Conservation (phyloP, 176 grass and related monocot genomes). For the Echinochloa phyllopogon region DNA sequence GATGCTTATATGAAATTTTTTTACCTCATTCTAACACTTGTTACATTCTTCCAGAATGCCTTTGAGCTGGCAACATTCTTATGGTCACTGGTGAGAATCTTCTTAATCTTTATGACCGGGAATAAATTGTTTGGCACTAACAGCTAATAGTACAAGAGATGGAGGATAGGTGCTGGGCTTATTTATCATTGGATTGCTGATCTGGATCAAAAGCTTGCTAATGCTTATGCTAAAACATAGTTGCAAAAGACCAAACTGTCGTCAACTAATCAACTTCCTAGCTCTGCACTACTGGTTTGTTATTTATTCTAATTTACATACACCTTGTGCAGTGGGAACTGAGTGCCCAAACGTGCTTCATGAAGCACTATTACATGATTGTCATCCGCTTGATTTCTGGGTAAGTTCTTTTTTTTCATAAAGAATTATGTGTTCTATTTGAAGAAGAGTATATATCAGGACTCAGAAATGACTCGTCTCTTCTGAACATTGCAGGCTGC, state of each 20-base stretch:
- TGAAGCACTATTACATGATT: constrained; percentile 94
- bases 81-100: constrained; percentile 86
- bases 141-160: constrained; percentile 9
- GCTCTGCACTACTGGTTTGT: not conserved
- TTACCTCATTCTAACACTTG: constrained; percentile 32
- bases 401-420: constrained; percentile 44
- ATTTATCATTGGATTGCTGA: constrained; percentile 11
- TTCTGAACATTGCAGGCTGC: constrained; percentile 59
- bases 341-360: constrained; percentile 86
- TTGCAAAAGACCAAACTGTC: not conserved
- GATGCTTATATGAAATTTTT: constrained; percentile 28
- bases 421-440: not conserved
- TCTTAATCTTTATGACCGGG: not conserved
- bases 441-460: not conserved
- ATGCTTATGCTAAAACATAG: not conserved
- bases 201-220: constrained; percentile 33
- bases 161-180: not conserved
- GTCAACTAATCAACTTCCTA: not conserved
- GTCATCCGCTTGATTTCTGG: constrained; percentile 73
- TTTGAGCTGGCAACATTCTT: constrained; percentile 99
- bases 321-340: constrained; percentile 81
- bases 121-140: constrained; percentile 22
- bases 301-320: constrained; percentile 8
- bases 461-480: not conserved
- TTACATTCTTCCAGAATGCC: constrained; percentile 73